These are phyloP conservation scores for Fistulifera pelliculosa DNA, from an alignment of 108 stramenopile genomes.

Conservation along the genomic window DNA sequence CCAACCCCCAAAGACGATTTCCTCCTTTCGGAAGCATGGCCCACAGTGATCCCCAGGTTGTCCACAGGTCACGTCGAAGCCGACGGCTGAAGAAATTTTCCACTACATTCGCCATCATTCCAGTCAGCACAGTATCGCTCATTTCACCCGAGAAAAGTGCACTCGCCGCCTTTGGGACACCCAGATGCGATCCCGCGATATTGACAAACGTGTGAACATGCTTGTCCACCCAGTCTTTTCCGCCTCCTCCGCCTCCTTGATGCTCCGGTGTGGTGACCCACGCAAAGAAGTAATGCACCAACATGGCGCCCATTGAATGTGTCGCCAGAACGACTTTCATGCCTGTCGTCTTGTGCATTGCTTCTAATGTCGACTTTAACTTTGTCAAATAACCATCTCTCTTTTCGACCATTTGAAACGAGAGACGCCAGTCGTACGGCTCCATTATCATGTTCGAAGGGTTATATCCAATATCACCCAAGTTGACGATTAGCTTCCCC, in stretches of 20 bases:
- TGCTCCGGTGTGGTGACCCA: constrained; percentile 59
- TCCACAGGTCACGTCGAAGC: constrained; percentile 53
- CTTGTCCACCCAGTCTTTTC: constrained; percentile 68
- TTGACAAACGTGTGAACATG: constrained; percentile 74
- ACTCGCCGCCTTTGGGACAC: constrained; percentile 69
- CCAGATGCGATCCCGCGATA: constrained; percentile 85
- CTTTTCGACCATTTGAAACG: constrained; percentile 61
- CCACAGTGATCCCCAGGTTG: constrained; percentile 68
- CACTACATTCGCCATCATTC: constrained; percentile 45
- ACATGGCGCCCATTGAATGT: constrained; percentile 72
- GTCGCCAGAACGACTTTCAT: constrained; percentile 70
- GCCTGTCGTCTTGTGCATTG: constrained; percentile 43
- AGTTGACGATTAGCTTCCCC: constrained; percentile 37
- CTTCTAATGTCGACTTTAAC: constrained; percentile 67
- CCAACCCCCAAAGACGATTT: constrained; percentile 70
- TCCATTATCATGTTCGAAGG: constrained; percentile 65
- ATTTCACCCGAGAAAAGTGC: constrained; percentile 83
- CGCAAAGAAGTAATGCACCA: constrained; percentile 71
- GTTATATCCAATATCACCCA: constrained; percentile 85
- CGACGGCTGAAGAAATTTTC: constrained; percentile 65
- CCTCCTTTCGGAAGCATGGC: constrained; percentile 85
- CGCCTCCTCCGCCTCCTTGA: constrained; percentile 65
- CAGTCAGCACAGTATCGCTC: constrained; percentile 66
- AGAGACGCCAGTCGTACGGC: constrained; percentile 85
- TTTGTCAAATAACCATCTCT: constrained; percentile 82